Percentiles rank a stretch among this genome's conserved stretches.
Conservation (phyloP, 495 filamentous ascomycete genomes). For the Aspergillus sclerotiicarbonarius region DNA sequence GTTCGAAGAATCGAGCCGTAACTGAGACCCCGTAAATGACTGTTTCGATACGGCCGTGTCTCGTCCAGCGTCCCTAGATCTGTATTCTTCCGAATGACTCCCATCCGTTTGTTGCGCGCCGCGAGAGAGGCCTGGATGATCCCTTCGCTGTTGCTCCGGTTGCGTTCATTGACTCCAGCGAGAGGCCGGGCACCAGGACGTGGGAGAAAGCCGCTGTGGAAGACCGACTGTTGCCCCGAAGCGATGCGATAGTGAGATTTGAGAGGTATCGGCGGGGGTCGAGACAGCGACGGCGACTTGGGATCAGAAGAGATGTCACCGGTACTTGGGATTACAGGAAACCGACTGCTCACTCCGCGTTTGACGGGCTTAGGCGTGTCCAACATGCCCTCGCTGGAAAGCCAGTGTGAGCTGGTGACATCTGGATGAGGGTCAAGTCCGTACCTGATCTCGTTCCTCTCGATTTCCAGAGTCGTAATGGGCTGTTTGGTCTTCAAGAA, state of each 20-base stretch:
- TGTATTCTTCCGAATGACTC: slow-evolving; percentile 72
- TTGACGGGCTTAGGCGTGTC: slow-evolving; percentile 78
- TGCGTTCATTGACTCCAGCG: slow-evolving; percentile 65
- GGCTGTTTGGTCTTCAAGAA: slow-evolving; percentile 64
- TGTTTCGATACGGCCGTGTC: slow-evolving; percentile 66
- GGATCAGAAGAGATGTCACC: slow-evolving; percentile 47
- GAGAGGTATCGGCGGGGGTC: slow-evolving; percentile 68
- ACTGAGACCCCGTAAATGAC: slow-evolving; percentile 78
- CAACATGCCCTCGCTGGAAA: slow-evolving; percentile 47
- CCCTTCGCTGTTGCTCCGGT: slow-evolving; percentile 88
- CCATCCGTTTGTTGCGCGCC: slow-evolving; percentile 73
- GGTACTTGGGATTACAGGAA: slow-evolving; percentile 75
- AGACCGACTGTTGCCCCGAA: slow-evolving; percentile 63
- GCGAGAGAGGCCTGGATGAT: slow-evolving; percentile 58
- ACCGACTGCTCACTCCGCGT: slow-evolving; percentile 71
- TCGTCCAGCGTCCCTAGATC: slow-evolving; percentile 78
- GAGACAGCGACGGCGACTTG: slow-evolving; percentile 63
- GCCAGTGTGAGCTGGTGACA: slow-evolving; percentile 7
- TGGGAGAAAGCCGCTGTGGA: slow-evolving; percentile 56
- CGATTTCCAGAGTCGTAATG: slow-evolving; percentile 53
- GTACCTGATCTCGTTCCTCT: slow-evolving; percentile 66
- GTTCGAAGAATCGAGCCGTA: slow-evolving; percentile 73
- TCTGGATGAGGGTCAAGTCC: neutral
- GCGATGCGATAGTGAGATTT: slow-evolving; percentile 76
- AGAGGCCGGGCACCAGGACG: slow-evolving; percentile 70